Conservation (phyloP, 202 grass and related monocot species). For the Musa balbisiana region DNA sequence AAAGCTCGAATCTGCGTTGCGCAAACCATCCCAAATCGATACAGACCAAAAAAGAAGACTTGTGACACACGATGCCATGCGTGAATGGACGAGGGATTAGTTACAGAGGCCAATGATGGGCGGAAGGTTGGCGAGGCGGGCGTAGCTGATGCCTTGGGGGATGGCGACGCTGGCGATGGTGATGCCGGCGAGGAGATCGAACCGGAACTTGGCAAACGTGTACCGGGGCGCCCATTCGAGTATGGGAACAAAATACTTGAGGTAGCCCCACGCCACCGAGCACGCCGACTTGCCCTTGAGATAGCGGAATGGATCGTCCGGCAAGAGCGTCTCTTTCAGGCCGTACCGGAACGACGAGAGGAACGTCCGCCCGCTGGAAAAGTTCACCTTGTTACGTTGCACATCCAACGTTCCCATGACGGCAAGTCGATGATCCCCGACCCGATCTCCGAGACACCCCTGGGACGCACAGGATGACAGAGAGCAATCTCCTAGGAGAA, state of each 20-base stretch:
- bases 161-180: conserved; percentile 98
- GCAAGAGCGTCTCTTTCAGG: conserved; percentile 81
- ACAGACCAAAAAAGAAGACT: no score
- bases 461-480: no score
- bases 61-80: no score
- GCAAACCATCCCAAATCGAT: background rate
- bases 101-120: conserved; percentile 88
- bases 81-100: background rate
- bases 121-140: conserved; percentile 75
- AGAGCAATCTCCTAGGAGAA: no score
- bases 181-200: conserved; percentile 81
- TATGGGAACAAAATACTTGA: conserved; percentile 69
- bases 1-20: conserved; percentile 67
- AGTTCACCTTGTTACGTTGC: conserved; percentile 35
- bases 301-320: conserved; percentile 82
- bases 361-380: conserved; percentile 35
- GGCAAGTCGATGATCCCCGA: no score
- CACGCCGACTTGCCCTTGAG: conserved; percentile 32
- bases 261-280: conserved; percentile 24
- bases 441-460: no score
- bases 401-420: no score
- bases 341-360: conserved; percentile 22
- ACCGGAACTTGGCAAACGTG: conserved; percentile 47
- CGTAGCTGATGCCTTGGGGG: conserved; percentile 54
- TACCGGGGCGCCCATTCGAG: conserved; percentile 72